phyloP scores from a whole-genome alignment of 78 protist species.

The Dictyostelium brefeldianum region DNA sequence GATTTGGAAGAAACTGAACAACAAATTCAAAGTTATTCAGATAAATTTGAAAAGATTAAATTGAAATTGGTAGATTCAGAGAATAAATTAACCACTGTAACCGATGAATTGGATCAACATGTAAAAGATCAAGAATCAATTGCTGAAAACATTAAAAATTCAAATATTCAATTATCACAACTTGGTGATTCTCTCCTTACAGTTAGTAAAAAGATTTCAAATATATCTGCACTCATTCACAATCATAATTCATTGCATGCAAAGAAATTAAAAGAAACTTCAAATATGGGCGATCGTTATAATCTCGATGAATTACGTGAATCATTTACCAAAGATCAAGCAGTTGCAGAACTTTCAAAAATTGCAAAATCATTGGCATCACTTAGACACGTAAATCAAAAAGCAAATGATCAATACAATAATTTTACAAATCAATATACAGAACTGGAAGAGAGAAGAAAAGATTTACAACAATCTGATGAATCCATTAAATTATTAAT shows the following conservation, averaged over 20 bases:
- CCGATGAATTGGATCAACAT: not conserved
- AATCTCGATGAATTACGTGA: constrained; percentile 23
- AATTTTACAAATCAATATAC: constrained; percentile 82
- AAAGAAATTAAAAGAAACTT: not conserved
- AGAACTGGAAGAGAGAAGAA: constrained; percentile 60
- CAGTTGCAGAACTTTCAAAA: not conserved
- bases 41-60: too few species aligned
- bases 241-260: not conserved
- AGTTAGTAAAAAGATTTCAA: constrained; percentile 14
- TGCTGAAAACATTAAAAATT: not conserved
- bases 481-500: constrained; percentile 90
- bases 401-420: constrained; percentile 97
- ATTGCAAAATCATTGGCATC: constrained; percentile 80
- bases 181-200: not conserved
- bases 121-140: not conserved
- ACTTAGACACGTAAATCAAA: constrained; percentile 96
- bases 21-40: not conserved
- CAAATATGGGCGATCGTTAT: constrained; percentile 10
- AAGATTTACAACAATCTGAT: constrained; percentile 75
- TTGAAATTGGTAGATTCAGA: not conserved
- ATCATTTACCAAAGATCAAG: not conserved
- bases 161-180: not conserved
- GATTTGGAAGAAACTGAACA: not conserved
- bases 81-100: not conserved
- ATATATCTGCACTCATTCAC: not conserved